These are phyloP conservation scores for Saccharomycopsis oosterbeekiorum DNA, from an alignment of 805 yeast genomes.

Conservation along the genomic window DNA sequence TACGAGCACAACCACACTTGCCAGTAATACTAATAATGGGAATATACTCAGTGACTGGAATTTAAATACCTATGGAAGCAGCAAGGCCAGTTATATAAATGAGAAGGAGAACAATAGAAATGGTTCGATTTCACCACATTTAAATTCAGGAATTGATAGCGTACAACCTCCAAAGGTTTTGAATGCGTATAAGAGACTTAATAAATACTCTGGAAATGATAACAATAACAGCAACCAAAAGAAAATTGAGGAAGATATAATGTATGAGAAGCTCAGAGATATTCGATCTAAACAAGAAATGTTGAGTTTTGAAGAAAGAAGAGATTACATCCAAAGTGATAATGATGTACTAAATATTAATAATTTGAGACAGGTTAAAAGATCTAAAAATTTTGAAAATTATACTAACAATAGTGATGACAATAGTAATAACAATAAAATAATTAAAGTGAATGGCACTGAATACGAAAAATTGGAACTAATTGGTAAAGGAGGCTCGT, in stretches of 20 bases:
- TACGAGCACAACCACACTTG: slow-evolving; percentile 4
- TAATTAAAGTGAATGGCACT: slow-evolving; percentile 40
- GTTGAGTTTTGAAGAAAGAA: slow-evolving; percentile 3
- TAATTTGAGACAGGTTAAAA: background rate
- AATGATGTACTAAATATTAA: slow-evolving; percentile 1
- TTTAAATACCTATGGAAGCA: slow-evolving; percentile 1
- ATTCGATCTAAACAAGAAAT: slow-evolving; percentile 14
- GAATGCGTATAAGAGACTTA: background rate
- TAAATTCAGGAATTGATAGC: background rate
- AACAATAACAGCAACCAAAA: background rate
- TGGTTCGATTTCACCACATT: background rate
- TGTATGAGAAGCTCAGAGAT: slow-evolving; percentile 12
- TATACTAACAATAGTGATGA: slow-evolving; percentile 5
- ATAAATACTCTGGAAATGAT: background rate
- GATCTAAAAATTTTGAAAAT: background rate
- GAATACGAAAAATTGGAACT: slow-evolving; percentile 68
- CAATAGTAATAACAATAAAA: background rate
- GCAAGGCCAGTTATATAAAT: background rate
- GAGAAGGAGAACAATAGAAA: background rate
- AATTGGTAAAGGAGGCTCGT: slow-evolving; percentile 86
- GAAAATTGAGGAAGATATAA: slow-evolving; percentile 2
- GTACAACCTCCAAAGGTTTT: background rate
- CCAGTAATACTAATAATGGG: slow-evolving; percentile 2
- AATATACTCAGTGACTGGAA: background rate
- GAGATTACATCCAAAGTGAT: background rate